phyloP scores from a whole-genome alignment of 2,329 filamentous ascomycete genomes.

The Nigrospora sphaerica region DNA sequence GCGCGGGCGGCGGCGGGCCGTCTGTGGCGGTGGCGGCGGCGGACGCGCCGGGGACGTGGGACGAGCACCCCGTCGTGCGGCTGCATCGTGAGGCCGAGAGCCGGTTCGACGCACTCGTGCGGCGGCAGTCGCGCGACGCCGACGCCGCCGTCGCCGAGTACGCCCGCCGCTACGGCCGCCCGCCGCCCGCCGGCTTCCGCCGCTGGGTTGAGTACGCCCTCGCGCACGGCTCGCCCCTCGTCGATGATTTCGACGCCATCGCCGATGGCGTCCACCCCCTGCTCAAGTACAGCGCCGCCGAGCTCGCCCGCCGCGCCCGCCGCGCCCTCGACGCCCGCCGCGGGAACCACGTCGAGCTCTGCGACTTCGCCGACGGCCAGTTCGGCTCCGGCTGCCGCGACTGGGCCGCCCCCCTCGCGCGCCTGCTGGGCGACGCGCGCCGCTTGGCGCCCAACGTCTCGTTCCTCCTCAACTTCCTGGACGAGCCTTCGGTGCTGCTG shows the following conservation, averaged over 20 bases:
- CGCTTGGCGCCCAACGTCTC: too few species aligned
- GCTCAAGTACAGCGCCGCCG: conserved; percentile 25
- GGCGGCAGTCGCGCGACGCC: conserved; percentile 28
- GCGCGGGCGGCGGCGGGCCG: too few species aligned
- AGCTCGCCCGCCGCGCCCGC: conserved; percentile 20
- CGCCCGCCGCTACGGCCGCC: conserved; percentile 28
- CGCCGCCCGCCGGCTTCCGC: conserved; percentile 38
- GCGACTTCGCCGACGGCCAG: conserved; percentile 17
- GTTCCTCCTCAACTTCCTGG: too few species aligned
- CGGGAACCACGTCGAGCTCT: conserved; percentile 28
- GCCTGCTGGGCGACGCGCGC: conserved; percentile 1
- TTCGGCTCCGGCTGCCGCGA: too few species aligned
- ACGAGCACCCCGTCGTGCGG: too few species aligned
- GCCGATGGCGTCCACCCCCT: conserved; percentile 31
- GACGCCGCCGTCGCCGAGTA: conserved; percentile 31
- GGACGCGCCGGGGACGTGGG: too few species aligned
- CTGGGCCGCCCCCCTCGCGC: not conserved
- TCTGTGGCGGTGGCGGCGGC: conserved; percentile 9
- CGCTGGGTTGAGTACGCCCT: conserved; percentile 36
- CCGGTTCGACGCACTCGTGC: conserved; percentile 21
- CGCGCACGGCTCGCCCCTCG: conserved; percentile 31
- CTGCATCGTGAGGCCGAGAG: too few species aligned
- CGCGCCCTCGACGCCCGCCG: conserved; percentile 11
- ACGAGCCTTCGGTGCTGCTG: too few species aligned
- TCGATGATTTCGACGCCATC: conserved; percentile 42